Evolutionary conservation across 805 yeast genomes (phyloP).

Genomic region (Yueomyces sinensis): DNA sequence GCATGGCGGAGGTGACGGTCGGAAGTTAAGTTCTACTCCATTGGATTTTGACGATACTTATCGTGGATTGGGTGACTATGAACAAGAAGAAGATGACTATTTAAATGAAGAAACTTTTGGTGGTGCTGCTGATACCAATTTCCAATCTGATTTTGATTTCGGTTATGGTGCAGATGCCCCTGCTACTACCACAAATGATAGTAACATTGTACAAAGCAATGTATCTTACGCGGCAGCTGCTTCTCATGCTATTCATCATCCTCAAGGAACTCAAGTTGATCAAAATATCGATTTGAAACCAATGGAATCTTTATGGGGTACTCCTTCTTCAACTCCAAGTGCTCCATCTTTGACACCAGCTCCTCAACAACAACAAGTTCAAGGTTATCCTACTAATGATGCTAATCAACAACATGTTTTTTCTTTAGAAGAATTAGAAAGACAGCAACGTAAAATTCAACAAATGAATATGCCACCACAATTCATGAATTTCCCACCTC

Average conservation of each 20-base stretch:
- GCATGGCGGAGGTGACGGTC: not conserved
- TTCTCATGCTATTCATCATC: conserved; percentile 13
- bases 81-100: conserved; percentile 60
- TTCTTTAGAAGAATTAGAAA: conserved; percentile 77
- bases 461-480: conserved; percentile 5
- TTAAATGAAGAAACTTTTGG: conserved; percentile 24
- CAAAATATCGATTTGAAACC: conserved; percentile 36
- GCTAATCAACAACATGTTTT: conserved; percentile 28
- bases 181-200: not conserved
- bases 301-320: conserved; percentile 58
- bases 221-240: conserved; percentile 18
- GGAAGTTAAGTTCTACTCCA: conserved; percentile 16
- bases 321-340: conserved; percentile 1
- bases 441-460: conserved; percentile 28
- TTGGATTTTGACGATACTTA: conserved; percentile 77
- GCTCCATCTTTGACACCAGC: not conserved
- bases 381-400: not conserved
- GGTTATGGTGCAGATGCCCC: conserved; percentile 12
- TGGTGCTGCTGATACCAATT: conserved; percentile 12
- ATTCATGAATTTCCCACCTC: conserved; percentile 1
- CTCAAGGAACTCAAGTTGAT: conserved; percentile 8
- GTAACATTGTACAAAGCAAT: conserved; percentile 3
- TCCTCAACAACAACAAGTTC: conserved; percentile 7
- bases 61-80: conserved; percentile 62
- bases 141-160: conserved; percentile 26